Evolutionary conservation across 2,329 filamentous ascomycete genomes (phyloP).

Genomic region (Colletotrichum sp.): DNA sequence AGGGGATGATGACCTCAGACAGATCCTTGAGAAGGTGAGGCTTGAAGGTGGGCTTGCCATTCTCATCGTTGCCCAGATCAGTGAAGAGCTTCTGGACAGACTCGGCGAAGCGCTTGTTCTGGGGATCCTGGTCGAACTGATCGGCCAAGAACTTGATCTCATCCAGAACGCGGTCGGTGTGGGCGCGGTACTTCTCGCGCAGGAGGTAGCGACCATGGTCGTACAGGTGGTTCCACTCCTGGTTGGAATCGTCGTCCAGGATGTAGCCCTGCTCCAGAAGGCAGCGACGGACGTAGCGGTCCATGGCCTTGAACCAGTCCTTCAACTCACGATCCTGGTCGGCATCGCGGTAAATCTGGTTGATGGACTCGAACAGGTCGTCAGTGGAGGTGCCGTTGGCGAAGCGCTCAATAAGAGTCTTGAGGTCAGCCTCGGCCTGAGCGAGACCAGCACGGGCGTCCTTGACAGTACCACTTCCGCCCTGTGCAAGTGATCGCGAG

Average conservation of each 20-base stretch:
- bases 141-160: slow-evolving; percentile 89
- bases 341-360: slow-evolving; percentile 85
- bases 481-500: slow-evolving; percentile 66
- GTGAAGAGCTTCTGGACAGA: slow-evolving; percentile 85
- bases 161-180: slow-evolving; percentile 86
- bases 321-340: slow-evolving; percentile 86
- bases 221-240: slow-evolving; percentile 84
- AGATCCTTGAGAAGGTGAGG: slow-evolving; percentile 90
- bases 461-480: slow-evolving; percentile 73
- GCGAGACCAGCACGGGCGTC: slow-evolving; percentile 72
- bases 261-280: slow-evolving; percentile 92
- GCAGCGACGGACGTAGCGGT: slow-evolving; percentile 81
- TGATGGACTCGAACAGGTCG: slow-evolving; percentile 84
- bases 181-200: slow-evolving; percentile 83
- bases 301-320: slow-evolving; percentile 83
- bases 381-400: slow-evolving; percentile 92
- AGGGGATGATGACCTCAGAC: slow-evolving; percentile 84
- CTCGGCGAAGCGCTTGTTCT: slow-evolving; percentile 81
- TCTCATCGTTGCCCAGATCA: slow-evolving; percentile 84
- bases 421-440: slow-evolving; percentile 79
- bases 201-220: slow-evolving; percentile 87
- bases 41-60: slow-evolving; percentile 90
- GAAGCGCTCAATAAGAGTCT: slow-evolving; percentile 91
- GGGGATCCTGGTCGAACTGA: slow-evolving; percentile 87
- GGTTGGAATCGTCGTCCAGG: slow-evolving; percentile 78